These are phyloP conservation scores for Aspergillus brunneoviolaceus DNA, from an alignment of 2,329 filamentous ascomycete genomes.

Conservation along the genomic window DNA sequence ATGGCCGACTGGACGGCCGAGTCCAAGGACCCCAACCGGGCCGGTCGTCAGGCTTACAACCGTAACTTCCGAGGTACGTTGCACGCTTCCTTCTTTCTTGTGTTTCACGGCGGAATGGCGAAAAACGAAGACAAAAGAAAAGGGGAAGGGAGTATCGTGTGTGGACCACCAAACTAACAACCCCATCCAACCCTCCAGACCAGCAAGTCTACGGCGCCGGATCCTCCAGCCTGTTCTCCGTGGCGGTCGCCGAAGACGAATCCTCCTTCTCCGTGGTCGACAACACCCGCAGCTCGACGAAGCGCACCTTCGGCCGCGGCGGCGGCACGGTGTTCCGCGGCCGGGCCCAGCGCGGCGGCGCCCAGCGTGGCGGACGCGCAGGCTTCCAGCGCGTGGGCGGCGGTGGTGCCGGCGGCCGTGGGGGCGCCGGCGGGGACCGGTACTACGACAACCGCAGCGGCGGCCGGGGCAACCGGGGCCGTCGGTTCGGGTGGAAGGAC, in stretches of 20 bases:
- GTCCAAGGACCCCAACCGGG: constrained; percentile 71
- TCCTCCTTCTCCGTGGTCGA: constrained; percentile 97
- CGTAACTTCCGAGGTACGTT: constrained; percentile 82
- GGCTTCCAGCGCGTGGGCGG: constrained; percentile 71
- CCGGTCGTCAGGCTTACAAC: constrained; percentile 84
- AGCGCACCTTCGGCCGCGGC: constrained; percentile 79
- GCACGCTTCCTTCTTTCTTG: background rate
- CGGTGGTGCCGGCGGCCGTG: constrained; percentile 65
- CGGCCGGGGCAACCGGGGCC: constrained; percentile 68
- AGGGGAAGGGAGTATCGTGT: constrained; percentile 1
- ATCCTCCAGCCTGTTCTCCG: constrained; percentile 80
- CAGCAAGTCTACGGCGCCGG: constrained; percentile 96
- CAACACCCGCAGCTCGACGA: constrained; percentile 82
- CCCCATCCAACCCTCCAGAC: constrained; percentile 54
- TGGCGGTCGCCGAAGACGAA: constrained; percentile 91
- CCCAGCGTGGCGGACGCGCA: constrained; percentile 69
- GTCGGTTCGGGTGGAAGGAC: constrained; percentile 97
- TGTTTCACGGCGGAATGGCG: no score
- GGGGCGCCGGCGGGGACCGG: constrained; percentile 62
- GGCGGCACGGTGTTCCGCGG: constrained; percentile 87
- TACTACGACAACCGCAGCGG: constrained; percentile 70
- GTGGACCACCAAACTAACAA: background rate
- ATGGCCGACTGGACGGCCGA: constrained; percentile 98
- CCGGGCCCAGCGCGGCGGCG: constrained; percentile 72
- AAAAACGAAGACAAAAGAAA: background rate